These are phyloP conservation scores for Colletotrichum lini DNA, from an alignment of 2,329 filamentous ascomycete species.

Conservation along the genomic window DNA sequence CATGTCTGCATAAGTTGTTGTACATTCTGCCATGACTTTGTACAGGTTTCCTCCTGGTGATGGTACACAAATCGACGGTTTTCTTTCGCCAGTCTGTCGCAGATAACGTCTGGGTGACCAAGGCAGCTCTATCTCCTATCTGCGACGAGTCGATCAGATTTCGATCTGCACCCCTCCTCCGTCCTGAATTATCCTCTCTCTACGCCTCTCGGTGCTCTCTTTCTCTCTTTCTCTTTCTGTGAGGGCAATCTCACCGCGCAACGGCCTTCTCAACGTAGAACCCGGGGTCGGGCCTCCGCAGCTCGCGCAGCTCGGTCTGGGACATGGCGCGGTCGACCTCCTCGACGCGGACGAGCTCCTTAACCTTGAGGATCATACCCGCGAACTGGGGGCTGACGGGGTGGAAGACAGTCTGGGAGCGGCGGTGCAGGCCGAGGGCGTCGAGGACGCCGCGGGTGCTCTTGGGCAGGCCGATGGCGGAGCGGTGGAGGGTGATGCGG, in stretches of 20 bases:
- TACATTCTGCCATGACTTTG: conserved; percentile 28
- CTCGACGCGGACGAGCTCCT: conserved; percentile 87
- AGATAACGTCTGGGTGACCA: neutral
- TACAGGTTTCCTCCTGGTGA: conserved; percentile 27
- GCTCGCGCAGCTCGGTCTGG: conserved; percentile 77
- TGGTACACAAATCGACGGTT: conserved; percentile 20
- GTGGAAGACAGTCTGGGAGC: conserved; percentile 91
- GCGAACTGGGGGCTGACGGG: conserved; percentile 85
- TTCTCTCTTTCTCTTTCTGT: neutral
- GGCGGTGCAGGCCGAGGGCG: conserved; percentile 87
- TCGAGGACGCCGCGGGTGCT: conserved; percentile 85
- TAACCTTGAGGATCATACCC: conserved; percentile 93
- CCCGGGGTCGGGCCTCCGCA: conserved; percentile 82
- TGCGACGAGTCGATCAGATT: neutral
- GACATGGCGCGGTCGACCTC: conserved; percentile 79
- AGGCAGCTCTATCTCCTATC: neutral
- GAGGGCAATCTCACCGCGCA: conserved; percentile 43
- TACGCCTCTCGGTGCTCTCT: neutral
- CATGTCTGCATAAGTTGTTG: conserved; percentile 22
- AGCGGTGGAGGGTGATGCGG: conserved; percentile 91
- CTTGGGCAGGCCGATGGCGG: conserved; percentile 87
- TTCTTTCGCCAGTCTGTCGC: conserved; percentile 1
- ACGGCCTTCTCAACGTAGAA: conserved; percentile 81
- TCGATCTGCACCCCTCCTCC: neutral
- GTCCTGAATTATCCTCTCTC: neutral